Evolutionary conservation across 345 rosid species (phyloP).

Genomic region (Brassica carinata): DNA sequence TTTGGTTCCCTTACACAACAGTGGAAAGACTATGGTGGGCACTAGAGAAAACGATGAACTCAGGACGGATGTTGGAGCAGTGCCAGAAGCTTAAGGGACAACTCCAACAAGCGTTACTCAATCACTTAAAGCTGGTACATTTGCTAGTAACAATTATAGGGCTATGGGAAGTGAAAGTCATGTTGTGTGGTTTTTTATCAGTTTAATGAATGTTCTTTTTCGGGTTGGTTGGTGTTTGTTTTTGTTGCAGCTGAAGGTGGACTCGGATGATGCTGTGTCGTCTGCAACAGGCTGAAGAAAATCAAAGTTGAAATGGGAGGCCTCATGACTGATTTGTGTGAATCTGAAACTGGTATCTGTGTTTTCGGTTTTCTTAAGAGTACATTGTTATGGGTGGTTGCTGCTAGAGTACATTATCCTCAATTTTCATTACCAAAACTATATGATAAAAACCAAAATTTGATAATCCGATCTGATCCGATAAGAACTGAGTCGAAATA

Average conservation of each 20-base stretch:
- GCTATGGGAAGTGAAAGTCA: background rate
- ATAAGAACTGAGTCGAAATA: background rate
- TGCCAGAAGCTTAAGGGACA: conserved; percentile 68
- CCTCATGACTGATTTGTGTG: conserved; percentile 18
- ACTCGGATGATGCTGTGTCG: conserved; percentile 64
- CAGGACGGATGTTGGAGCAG: conserved; percentile 73
- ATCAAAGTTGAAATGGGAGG: background rate
- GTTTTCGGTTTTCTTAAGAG: background rate
- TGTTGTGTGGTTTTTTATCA: background rate
- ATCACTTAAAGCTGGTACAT: conserved; percentile 78
- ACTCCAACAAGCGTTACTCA: conserved; percentile 62
- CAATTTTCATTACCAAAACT: background rate
- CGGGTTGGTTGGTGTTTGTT: background rate
- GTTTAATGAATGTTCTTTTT: background rate
- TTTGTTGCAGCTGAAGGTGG: conserved; percentile 71
- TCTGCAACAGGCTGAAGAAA: conserved; percentile 30
- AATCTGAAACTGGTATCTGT: conserved; percentile 1
- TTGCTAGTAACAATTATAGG: background rate
- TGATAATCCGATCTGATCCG: background rate
- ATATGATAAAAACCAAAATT: background rate
- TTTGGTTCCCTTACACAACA: conserved; percentile 83
- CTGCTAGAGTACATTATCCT: conserved; percentile 4
- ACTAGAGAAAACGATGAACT: conserved; percentile 58
- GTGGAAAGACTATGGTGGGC: conserved; percentile 79
- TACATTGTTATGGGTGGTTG: conserved; percentile 1